Evolutionary conservation across 257 asterid species (phyloP), one percentile per base, ranked within the genome.

Genomic region (Solanum sparsipilum): DNA sequence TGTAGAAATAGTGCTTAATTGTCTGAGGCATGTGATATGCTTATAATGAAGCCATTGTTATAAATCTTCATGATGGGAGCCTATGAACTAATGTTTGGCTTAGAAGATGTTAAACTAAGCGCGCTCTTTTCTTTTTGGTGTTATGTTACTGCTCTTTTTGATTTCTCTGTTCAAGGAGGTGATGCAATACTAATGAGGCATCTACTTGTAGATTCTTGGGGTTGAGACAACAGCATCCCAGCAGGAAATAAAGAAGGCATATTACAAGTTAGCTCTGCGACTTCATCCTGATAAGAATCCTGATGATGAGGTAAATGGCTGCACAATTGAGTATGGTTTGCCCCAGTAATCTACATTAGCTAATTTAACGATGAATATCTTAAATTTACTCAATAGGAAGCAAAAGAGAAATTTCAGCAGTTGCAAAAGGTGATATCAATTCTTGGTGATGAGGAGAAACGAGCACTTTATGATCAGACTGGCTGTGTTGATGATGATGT

Each of bases 351-450:
- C 36, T 29, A 10, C 70, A 5, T 82, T 5, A 82, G 70, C 70
- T 52, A 46, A 18, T 32, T 29, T 32, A 13, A 82, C 6, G 2
- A 18, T 0, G 36, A 29, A 31, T 18, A 29, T 18, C 31, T 48
- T 48, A 25, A 46, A 82, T 65, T 44, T 81, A 88, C 86, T 74
- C 15, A 89, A 86, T 86, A 96, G 99, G 98, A 94, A 85, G 99
- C 99, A 70, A 97, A 97, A 91, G 98, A 97, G 89, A 97, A 95
- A 89, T 97, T 97, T 89, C 99, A 96, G 95, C 97, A 96, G 91
- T 92, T 97, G 89, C 99, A 97, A 89, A 95, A 95, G 92, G 98
- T 96, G 88, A 94, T 96, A 73, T 91, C 99, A 41, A 89, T 96
- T 86, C 98, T 96, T 78, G 98, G 98, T 13, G 98, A 96, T 73